Conservation (phyloP, 257 asterid species). For the Asclepias syriaca region DNA sequence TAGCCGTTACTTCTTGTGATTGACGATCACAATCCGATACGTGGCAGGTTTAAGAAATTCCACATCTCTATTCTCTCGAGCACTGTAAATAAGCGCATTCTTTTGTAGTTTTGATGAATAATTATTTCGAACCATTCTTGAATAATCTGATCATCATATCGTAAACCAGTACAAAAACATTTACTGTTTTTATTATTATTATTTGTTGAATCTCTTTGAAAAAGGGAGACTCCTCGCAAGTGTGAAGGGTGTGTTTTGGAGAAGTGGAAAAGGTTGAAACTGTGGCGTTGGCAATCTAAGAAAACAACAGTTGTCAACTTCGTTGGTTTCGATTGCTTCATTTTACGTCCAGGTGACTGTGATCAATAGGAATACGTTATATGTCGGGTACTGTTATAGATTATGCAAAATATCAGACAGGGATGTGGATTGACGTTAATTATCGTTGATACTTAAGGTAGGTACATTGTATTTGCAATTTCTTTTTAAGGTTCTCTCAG, state of each 20-base stretch:
- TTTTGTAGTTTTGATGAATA: neutral
- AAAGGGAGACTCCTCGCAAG: neutral
- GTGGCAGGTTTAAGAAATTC: neutral
- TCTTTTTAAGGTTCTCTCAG: too few species aligned
- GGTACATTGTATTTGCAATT: neutral
- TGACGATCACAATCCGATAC: conserved; percentile 11
- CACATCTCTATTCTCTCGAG: neutral
- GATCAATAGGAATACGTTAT: neutral
- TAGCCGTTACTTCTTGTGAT: conserved; percentile 89
- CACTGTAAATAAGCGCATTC: neutral
- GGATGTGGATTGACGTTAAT: neutral
- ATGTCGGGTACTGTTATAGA: neutral
- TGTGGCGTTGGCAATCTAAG: neutral
- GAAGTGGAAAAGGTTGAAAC: neutral
- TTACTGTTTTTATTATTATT: neutral
- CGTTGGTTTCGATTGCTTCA: neutral
- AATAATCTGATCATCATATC: neutral
- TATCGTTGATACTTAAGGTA: neutral
- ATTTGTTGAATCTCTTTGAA: neutral
- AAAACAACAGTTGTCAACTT: neutral
- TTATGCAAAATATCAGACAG: neutral
- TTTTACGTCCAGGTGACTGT: neutral
- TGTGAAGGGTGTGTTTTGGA: neutral
- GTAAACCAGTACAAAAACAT: too few species aligned
- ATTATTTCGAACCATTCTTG: neutral